Evolutionary conservation across 345 rosid species (phyloP).

Genomic region (Salix udensis): DNA sequence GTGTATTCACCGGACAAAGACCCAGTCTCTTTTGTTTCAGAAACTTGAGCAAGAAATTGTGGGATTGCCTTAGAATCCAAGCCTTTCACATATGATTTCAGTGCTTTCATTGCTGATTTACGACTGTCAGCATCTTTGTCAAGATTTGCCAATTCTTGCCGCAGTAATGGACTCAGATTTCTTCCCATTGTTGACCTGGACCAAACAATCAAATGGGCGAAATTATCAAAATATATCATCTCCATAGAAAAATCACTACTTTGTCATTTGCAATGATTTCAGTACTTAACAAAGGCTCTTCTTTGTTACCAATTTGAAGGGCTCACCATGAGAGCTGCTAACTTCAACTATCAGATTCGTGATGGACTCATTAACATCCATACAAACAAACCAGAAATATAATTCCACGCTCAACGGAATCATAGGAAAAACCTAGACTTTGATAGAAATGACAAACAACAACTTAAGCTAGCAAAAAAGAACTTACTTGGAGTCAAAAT

Average conservation of each 20-base stretch:
- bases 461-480: not conserved
- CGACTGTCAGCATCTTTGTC: slow-evolving; percentile 76
- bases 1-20: slow-evolving; percentile 77
- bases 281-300: not conserved
- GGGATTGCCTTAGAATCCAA: slow-evolving; percentile 84
- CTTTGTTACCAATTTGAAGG: not conserved
- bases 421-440: not conserved
- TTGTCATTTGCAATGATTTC: not conserved
- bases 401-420: not conserved
- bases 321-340: not conserved
- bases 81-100: slow-evolving; percentile 75
- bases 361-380: not conserved
- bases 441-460: not conserved
- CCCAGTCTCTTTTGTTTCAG: slow-evolving; percentile 86
- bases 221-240: not conserved
- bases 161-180: slow-evolving; percentile 65
- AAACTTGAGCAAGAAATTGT: slow-evolving; percentile 75
- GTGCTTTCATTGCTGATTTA: slow-evolving; percentile 75
- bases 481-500: not conserved
- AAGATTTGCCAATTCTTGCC: slow-evolving; percentile 71
- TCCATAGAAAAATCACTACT: not conserved
- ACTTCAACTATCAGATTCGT: not conserved
- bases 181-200: slow-evolving; percentile 54
- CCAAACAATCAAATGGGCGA: not conserved
- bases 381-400: not conserved